Evolutionary conservation across 2,329 filamentous ascomycete genomes (phyloP), one percentile per base, ranked within the genome.

Genomic region (Calonectria fujianensis): DNA sequence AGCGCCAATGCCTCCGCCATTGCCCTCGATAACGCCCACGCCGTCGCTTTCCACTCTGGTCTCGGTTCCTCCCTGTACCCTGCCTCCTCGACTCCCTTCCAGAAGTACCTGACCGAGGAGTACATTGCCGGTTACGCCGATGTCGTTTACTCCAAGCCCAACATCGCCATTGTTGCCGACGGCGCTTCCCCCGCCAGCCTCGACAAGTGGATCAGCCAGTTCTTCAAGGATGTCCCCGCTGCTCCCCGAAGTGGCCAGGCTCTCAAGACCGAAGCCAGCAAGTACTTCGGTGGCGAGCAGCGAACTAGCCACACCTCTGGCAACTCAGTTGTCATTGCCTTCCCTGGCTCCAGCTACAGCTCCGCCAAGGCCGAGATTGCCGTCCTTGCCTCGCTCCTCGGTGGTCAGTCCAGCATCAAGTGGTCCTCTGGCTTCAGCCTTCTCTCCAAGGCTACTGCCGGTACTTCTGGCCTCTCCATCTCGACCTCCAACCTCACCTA

Each of bases 271-370:
- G 86, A 91, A 79, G 89, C 94, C 77, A 91, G 92, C 84, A 97
- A 96, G 87, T 99, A 98, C 92, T 94, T 92, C 83, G 97, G 97
- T 85, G 97, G 97, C 84, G 96, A 99, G 90, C 95, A 98, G 89
- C 95, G 97, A 81, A 94, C 94, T 80, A 90, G 94, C 77, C 94
- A 95, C 86, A 90, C 89, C 74, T 89, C 90, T 78, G 94, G 95
- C 80, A 98, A 98, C 88, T 91, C 96, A 54, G 85, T 98, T 81
- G 94, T 98, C 80, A 92, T 99, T 83, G 97, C 93, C 77, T 98
- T 99, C 94, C 94, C 96, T 73, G 96, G 96, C 75, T 96, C 95
- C 77, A 94, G 95, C 87, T 93, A 93, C 80, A 89, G 90, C 77
- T 92, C 92, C 82, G 95, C 95, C 90, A 98, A 98, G 90, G 95